These are phyloP conservation scores for Graphiopsis chlorocephala DNA, from an alignment of 2,329 filamentous ascomycete genomes.

Conservation along the genomic window DNA sequence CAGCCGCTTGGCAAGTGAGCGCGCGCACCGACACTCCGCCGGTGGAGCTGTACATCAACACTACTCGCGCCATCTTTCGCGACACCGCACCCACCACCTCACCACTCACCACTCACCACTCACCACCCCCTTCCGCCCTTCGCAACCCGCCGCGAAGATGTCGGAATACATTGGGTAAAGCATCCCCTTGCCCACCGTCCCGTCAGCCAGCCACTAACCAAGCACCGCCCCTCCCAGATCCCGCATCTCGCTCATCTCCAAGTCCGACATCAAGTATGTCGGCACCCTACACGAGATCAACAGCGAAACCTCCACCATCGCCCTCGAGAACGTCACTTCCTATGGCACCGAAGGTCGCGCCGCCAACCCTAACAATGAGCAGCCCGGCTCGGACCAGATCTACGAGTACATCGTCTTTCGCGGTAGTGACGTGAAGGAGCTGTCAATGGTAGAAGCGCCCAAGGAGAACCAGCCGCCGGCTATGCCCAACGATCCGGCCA, in stretches of 20 bases:
- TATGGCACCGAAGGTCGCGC: slow-evolving; percentile 91
- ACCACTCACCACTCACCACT: neutral
- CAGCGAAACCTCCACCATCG: slow-evolving; percentile 93
- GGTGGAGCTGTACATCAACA: slow-evolving; percentile 11
- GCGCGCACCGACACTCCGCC: neutral
- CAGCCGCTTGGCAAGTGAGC: neutral
- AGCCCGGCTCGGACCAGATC: slow-evolving; percentile 77
- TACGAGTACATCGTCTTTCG: slow-evolving; percentile 99
- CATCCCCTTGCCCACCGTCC: slow-evolving; percentile 19
- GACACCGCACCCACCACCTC: neutral
- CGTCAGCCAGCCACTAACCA: slow-evolving; percentile 22
- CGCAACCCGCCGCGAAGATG: slow-evolving; percentile 40
- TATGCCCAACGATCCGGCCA: slow-evolving; percentile 91
- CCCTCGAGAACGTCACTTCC: slow-evolving; percentile 91
- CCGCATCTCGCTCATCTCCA: slow-evolving; percentile 93
- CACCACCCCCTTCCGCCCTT: neutral
- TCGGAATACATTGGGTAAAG: slow-evolving; percentile 61
- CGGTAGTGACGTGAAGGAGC: slow-evolving; percentile 96
- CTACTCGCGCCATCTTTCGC: neutral
- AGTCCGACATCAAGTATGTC: slow-evolving; percentile 94
- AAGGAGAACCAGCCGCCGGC: slow-evolving; percentile 69
- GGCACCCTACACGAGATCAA: slow-evolving; percentile 97
- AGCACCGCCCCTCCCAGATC: slow-evolving; percentile 55
- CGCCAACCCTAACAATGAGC: slow-evolving; percentile 74
- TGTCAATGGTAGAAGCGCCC: slow-evolving; percentile 80